Evolutionary conservation across 169 alveolate species (phyloP).

Genomic region (Plasmodium gallinaceum): DNA sequence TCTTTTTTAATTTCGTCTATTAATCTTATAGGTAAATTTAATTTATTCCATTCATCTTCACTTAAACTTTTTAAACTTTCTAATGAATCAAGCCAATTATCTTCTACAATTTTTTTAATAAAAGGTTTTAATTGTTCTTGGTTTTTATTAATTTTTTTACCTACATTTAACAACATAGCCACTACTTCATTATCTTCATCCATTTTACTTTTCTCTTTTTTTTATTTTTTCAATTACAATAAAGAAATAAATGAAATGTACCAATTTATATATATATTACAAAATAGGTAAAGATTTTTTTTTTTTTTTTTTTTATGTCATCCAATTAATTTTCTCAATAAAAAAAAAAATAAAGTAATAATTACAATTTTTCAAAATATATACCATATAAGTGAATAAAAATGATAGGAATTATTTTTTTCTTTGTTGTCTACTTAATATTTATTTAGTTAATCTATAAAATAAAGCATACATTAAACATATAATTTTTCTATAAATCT

Average conservation of each 20-base stretch:
- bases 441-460: too few relatives aligned
- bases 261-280: too few relatives aligned
- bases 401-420: too few relatives aligned
- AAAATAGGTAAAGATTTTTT: too few relatives aligned
- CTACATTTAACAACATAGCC: conserved; percentile 23
- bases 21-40: conserved; percentile 40
- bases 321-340: background rate
- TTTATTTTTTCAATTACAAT: too few relatives aligned
- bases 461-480: too few relatives aligned
- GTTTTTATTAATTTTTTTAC: conserved; percentile 55
- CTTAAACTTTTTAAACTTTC: conserved; percentile 38
- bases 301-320: background rate
- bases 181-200: conserved; percentile 58
- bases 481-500: too few relatives aligned
- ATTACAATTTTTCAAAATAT: background rate
- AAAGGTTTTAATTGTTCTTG: conserved; percentile 48
- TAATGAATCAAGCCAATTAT: conserved; percentile 60
- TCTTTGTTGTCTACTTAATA: too few relatives aligned
- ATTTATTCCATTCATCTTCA: conserved; percentile 67
- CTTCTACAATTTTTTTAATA: conserved; percentile 55
- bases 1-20: conserved; percentile 59
- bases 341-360: background rate
- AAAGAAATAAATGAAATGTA: too few relatives aligned
- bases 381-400: too few relatives aligned
- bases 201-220: conserved; percentile 22